phyloP scores from a whole-genome alignment of 164 flowering plant genomes.

The Chimonanthus salicifolius region DNA sequence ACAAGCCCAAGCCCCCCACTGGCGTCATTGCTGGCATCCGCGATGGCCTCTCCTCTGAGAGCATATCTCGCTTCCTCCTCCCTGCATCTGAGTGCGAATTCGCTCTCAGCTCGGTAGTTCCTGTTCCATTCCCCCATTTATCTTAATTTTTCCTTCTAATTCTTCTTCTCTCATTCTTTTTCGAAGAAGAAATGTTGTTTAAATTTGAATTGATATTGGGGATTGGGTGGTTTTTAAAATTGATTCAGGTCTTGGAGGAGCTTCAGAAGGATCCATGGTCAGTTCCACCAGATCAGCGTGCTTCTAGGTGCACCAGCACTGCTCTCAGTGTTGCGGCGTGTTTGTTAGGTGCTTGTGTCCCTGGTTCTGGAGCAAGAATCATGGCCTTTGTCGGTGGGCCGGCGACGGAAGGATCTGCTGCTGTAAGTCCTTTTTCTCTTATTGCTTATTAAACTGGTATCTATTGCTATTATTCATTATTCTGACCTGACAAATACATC shows the following conservation, averaged over 20 bases:
- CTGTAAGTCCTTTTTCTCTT: conserved; percentile 34
- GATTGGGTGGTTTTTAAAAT: neutral
- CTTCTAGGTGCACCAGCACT: conserved; percentile 84
- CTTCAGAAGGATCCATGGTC: conserved; percentile 92
- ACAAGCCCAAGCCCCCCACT: conserved; percentile 20
- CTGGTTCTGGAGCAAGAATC: conserved; percentile 88
- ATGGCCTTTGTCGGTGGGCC: conserved; percentile 93
- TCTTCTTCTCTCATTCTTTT: neutral
- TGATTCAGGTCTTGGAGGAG: conserved; percentile 71
- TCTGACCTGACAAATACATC: too few species aligned
- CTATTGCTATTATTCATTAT: too few species aligned
- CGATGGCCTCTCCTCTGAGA: conserved; percentile 33
- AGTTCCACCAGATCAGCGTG: conserved; percentile 60
- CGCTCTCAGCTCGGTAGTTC: conserved; percentile 44
- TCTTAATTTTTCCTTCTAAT: neutral
- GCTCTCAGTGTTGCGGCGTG: conserved; percentile 94
- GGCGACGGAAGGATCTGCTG: conserved; percentile 95
- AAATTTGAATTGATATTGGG: too few species aligned
- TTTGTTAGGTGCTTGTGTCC: conserved; percentile 77
- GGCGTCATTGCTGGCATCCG: conserved; percentile 23
- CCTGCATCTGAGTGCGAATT: conserved; percentile 90
- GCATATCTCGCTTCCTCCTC: conserved; percentile 58
- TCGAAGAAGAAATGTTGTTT: too few species aligned
- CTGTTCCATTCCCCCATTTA: neutral
- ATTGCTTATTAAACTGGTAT: too few species aligned